A percentile compares a stretch with the other conserved stretches of the same genome.
Conservation (phyloP, 768 basidiomycete genomes). For the Punctularia strigosozonata region DNA sequence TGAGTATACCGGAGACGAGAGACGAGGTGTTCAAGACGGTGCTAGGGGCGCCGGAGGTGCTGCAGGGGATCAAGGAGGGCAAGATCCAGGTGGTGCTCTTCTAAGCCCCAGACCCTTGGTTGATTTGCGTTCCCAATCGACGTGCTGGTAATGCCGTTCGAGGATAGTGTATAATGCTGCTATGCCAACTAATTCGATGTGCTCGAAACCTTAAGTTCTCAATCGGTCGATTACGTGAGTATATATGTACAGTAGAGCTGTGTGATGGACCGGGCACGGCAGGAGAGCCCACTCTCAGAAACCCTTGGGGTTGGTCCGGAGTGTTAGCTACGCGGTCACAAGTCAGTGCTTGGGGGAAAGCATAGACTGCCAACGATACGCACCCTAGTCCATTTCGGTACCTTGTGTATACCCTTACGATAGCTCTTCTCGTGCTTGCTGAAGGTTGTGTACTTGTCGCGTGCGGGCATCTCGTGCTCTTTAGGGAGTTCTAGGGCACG, state of each 20-base stretch:
- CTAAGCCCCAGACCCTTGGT: slow-evolving; percentile 18
- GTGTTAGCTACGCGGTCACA: slow-evolving; percentile 49
- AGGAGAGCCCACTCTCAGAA: slow-evolving; percentile 40
- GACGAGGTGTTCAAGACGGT: slow-evolving; percentile 72
- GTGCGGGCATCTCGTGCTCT: slow-evolving; percentile 84
- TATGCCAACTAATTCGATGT: not conserved
- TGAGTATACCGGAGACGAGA: slow-evolving; percentile 79
- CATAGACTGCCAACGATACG: slow-evolving; percentile 16
- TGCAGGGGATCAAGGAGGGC: slow-evolving; percentile 54
- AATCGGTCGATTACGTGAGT: not conserved
- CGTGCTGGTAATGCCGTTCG: slow-evolving; percentile 2
- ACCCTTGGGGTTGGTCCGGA: slow-evolving; percentile 82
- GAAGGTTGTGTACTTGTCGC: slow-evolving; percentile 95
- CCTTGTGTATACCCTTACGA: slow-evolving; percentile 91
- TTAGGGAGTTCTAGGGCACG: slow-evolving; percentile 78
- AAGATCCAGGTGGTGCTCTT: slow-evolving; percentile 76
- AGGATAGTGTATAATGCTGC: not conserved
- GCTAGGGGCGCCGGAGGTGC: slow-evolving; percentile 47
- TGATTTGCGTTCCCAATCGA: slow-evolving; percentile 4
- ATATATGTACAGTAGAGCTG: not conserved
- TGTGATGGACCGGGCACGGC: not conserved
- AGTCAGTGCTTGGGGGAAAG: slow-evolving; percentile 3
- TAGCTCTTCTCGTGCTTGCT: slow-evolving; percentile 59
- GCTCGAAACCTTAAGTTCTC: not conserved
- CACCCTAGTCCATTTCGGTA: slow-evolving; percentile 95